These are phyloP conservation scores for Hygrophorus russula DNA, from an alignment of 768 basidiomycete genomes.

Conservation along the genomic window DNA sequence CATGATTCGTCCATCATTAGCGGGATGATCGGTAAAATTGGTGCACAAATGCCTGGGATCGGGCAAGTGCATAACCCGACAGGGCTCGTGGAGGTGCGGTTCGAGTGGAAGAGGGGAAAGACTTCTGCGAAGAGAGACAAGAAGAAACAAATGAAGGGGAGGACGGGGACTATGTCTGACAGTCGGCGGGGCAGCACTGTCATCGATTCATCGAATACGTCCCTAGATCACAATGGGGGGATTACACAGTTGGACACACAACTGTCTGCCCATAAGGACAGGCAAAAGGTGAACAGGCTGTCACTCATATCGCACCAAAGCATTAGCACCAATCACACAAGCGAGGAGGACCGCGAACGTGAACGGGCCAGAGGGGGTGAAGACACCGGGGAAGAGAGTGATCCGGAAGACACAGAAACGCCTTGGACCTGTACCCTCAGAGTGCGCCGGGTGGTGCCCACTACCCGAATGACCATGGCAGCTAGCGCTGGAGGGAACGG, in stretches of 20 bases:
- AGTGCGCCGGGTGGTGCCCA: constrained; percentile 30
- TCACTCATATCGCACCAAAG: not conserved
- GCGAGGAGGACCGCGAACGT: constrained; percentile 7
- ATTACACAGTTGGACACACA: constrained; percentile 22
- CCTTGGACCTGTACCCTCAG: constrained; percentile 90
- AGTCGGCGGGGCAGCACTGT: not conserved
- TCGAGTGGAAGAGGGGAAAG: constrained; percentile 63
- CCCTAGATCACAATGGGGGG: not conserved
- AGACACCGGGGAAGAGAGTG: constrained; percentile 71
- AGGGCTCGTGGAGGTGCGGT: constrained; percentile 53
- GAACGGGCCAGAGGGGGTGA: constrained; percentile 10
- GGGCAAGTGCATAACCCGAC: constrained; percentile 8
- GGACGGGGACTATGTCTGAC: constrained; percentile 9
- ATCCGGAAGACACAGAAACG: constrained; percentile 93
- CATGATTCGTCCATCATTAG: constrained; percentile 31
- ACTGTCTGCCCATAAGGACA: constrained; percentile 16
- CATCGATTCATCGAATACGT: constrained; percentile 1
- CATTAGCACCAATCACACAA: not conserved
- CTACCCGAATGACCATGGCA: constrained; percentile 2
- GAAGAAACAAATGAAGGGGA: constrained; percentile 14
- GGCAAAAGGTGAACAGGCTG: constrained; percentile 2
- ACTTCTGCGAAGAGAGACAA: constrained; percentile 5
- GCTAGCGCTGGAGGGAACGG: constrained; percentile 5
- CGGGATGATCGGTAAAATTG: constrained; percentile 30
- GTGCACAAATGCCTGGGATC: constrained; percentile 1